phyloP scores from a whole-genome alignment of 1,284 basidiomycete species.

The Somion occarium region DNA sequence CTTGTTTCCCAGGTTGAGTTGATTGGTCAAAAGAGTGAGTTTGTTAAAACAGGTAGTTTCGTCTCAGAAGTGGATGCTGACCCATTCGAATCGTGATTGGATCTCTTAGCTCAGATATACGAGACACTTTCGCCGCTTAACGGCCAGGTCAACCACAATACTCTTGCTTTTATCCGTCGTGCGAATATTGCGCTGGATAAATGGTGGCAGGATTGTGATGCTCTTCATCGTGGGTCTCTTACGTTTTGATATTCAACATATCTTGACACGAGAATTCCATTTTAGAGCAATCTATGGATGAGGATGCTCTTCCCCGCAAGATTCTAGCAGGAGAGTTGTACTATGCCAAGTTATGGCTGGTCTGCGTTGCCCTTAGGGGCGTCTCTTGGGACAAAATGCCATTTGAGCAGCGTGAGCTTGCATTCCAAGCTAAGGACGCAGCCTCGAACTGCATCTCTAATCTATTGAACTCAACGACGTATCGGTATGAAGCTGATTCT shows the following conservation, averaged over 20 bases:
- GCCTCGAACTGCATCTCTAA: slow-evolving; percentile 81
- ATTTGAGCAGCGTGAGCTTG: slow-evolving; percentile 88
- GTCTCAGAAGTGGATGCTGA: background rate
- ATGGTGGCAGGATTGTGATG: slow-evolving; percentile 87
- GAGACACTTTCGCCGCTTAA: slow-evolving; percentile 84
- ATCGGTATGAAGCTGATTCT: slow-evolving; percentile 44
- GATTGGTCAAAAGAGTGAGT: slow-evolving; percentile 83
- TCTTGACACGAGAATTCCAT: background rate
- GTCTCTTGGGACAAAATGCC: slow-evolving; percentile 94
- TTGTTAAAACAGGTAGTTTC: background rate
- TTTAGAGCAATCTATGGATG: slow-evolving; percentile 73
- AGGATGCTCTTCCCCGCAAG: slow-evolving; percentile 80
- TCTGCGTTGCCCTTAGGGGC: slow-evolving; percentile 87
- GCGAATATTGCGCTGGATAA: slow-evolving; percentile 82
- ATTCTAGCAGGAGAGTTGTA: slow-evolving; percentile 84
- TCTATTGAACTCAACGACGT: slow-evolving; percentile 74
- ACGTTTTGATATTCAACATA: slow-evolving; percentile 1
- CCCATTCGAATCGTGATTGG: slow-evolving; percentile 3
- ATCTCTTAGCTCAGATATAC: slow-evolving; percentile 75
- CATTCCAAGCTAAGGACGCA: slow-evolving; percentile 91
- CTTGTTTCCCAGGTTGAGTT: slow-evolving; percentile 85
- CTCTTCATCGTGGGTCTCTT: slow-evolving; percentile 60
- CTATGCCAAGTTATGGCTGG: slow-evolving; percentile 90
- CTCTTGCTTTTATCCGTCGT: slow-evolving; percentile 80
- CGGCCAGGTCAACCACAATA: slow-evolving; percentile 81